Conservation (phyloP, 2,329 filamentous ascomycete species). For the Monilinia polystroma region DNA sequence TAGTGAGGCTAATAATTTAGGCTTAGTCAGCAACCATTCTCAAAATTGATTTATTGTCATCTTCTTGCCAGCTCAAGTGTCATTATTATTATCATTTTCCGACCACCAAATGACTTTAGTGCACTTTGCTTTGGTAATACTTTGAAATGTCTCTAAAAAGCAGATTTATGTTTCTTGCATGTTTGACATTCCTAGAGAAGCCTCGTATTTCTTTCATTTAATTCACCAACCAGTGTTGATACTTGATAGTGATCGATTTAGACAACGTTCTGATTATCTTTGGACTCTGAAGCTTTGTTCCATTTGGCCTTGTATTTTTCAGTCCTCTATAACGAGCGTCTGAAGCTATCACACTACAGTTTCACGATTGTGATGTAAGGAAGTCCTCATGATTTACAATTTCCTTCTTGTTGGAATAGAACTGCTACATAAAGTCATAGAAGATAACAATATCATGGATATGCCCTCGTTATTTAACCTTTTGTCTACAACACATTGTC, state of each 20-base stretch:
- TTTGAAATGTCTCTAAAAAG: too few relatives aligned
- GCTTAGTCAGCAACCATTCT: slow-evolving; percentile 7
- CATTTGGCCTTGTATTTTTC: not conserved
- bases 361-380: not conserved
- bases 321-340: not conserved
- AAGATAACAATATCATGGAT: not conserved
- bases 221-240: too few relatives aligned
- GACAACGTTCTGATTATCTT: too few relatives aligned
- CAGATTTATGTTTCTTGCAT: too few relatives aligned
- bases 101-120: too few relatives aligned
- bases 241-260: too few relatives aligned
- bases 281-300: not conserved
- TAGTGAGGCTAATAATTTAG: slow-evolving; percentile 4
- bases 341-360: not conserved
- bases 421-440: not conserved
- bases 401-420: not conserved
- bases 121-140: too few relatives aligned
- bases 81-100: too few relatives aligned
- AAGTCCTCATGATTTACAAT: not conserved
- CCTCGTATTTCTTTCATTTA: too few relatives aligned
- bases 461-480: not conserved
- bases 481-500: not conserved
- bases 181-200: too few relatives aligned
- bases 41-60: too few relatives aligned
- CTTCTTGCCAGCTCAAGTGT: too few relatives aligned